These are phyloP conservation scores for Diaporthe longicolla DNA, from an alignment of 2,329 filamentous ascomycete species.

Conservation along the genomic window DNA sequence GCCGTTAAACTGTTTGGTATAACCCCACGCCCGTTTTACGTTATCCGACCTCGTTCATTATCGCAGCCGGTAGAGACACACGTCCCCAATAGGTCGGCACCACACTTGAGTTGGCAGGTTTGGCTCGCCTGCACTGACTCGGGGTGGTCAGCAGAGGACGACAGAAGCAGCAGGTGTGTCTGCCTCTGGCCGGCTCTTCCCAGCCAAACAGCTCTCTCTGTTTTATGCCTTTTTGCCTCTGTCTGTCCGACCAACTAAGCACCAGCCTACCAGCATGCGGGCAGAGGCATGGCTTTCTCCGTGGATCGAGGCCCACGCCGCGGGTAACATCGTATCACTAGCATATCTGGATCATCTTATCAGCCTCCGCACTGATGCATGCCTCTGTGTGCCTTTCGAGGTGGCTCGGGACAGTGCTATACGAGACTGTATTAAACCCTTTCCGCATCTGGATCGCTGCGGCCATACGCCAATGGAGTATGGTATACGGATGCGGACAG, in stretches of 20 bases:
- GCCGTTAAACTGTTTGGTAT: background rate
- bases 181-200: conserved; percentile 9
- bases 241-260: background rate
- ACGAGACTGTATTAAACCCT: background rate
- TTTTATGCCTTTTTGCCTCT: background rate
- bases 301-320: conserved; percentile 5
- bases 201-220: background rate
- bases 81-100: background rate
- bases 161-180: conserved; percentile 24
- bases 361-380: background rate
- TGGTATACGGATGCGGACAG: background rate
- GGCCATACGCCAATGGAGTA: background rate
- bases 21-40: conserved; percentile 26
- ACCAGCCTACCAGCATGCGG: background rate
- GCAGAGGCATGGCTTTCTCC: conserved; percentile 24
- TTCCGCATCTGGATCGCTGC: background rate
- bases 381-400: background rate
- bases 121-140: conserved; percentile 8
- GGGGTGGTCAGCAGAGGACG: conserved; percentile 24
- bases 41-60: conserved; percentile 7
- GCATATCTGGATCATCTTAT: conserved; percentile 6
- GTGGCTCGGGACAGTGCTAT: background rate
- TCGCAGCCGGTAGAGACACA: background rate
- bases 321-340: conserved; percentile 25
- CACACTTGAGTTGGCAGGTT: too few relatives aligned